Conservation (phyloP, 129 eudicot species). For the Flaveria bidentis region DNA sequence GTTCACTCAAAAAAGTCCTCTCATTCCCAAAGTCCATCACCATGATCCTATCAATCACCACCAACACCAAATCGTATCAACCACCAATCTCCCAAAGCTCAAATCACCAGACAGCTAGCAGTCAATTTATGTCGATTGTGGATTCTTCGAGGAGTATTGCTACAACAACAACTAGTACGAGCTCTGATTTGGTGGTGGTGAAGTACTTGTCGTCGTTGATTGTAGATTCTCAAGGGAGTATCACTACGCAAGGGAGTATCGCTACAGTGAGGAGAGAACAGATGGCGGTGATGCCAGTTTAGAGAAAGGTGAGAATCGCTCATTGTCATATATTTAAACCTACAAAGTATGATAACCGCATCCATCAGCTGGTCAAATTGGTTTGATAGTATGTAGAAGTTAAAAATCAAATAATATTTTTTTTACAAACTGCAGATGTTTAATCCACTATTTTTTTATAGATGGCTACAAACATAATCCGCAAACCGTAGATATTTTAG, state of each 20-base stretch:
- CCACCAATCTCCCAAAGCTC: slow-evolving; percentile 36
- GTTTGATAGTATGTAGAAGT: too few relatives aligned
- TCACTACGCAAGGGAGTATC: slow-evolving; percentile 72
- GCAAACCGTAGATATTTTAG: too few relatives aligned
- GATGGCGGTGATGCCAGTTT: slow-evolving; percentile 70
- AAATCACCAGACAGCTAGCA: slow-evolving; percentile 62
- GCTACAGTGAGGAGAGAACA: slow-evolving; percentile 86
- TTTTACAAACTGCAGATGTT: too few relatives aligned
- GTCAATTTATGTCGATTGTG: not conserved
- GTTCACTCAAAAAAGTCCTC: slow-evolving; percentile 46
- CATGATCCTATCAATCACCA: slow-evolving; percentile 28
- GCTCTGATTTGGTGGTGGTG: not conserved
- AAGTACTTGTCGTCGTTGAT: not conserved
- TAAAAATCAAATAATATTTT: too few relatives aligned
- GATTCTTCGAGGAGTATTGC: too few relatives aligned
- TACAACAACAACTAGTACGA: not conserved
- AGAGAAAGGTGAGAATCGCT: slow-evolving; percentile 79
- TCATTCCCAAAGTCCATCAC: slow-evolving; percentile 36
- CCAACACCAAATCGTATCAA: slow-evolving; percentile 22
- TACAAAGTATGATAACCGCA: slow-evolving; percentile 41
- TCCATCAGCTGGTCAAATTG: too few relatives aligned
- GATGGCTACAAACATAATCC: too few relatives aligned
- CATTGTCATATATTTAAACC: slow-evolving; percentile 78
- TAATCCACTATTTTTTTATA: too few relatives aligned
- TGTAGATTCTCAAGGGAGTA: slow-evolving; percentile 47